Base-by-base conservation (phyloP, 352 stramenopile genomes). In the Globisporangium spinosum region DNA sequence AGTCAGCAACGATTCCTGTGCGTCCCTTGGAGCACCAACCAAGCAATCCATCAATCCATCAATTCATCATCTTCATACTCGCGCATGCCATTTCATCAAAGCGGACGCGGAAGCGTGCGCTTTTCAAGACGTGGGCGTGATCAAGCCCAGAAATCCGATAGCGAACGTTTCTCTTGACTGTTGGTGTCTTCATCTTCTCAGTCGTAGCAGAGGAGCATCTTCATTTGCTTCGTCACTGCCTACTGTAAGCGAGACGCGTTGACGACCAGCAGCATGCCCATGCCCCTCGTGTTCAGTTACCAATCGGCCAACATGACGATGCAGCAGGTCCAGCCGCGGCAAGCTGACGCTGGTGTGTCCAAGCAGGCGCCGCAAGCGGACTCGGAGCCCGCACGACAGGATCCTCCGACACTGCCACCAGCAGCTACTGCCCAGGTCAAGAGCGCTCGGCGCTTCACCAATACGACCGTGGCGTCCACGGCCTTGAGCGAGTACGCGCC, bases 231-330 rank as follows among this genome's bases (percentile, higher is more conserved):
- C 13, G 12, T n/a, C 51, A 20, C 54, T 40, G 54, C n/a, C 27
- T 40, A 45, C 25, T 22, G 13, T 10, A 35, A 29, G 12, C 10
- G 35, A 17, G 35, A 43, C 35, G 8, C 35, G 12, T 43, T 43
- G 35, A 43, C 12, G 3, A 17, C 35, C 10, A 15, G 35, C 10
- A 43, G 35, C 10, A 60, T 60, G 40, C 59, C 40, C 40, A 56
- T 64, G 59, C 22, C 59, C 59, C n/a, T 56, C 6, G 6, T 45
- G 25, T 20, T 57, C 38, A 64, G 25, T 64, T 57, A 25, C 17
- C 59, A 57, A 56, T 64, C 59, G 13, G 17, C 23, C 5, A 9
- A 27, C 38, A 56, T 40, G 23, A 27, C 40, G 8, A 12, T 25
- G 15, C 59, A 38, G 17, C 59, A 13, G 12, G 20, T 25, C 23